Evolutionary conservation across 2,329 filamentous ascomycete species (phyloP).

Genomic region (Metarhizium robertsii): DNA sequence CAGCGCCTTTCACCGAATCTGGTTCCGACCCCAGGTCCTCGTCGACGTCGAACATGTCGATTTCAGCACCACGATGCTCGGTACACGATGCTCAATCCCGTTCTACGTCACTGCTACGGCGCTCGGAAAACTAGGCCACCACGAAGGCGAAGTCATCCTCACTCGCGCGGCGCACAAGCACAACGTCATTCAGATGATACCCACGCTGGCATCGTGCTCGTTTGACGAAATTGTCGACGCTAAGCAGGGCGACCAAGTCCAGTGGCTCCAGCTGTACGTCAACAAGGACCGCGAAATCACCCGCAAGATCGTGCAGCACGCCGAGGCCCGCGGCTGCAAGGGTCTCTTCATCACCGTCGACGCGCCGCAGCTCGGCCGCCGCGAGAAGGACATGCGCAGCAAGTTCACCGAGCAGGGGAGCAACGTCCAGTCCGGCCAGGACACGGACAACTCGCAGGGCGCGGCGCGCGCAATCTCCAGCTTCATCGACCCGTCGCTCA

Average conservation of each 20-base stretch:
- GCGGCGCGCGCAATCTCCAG: conserved; percentile 89
- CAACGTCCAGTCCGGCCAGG: conserved; percentile 67
- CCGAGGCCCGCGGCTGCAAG: conserved; percentile 84
- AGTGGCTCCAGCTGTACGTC: conserved; percentile 96
- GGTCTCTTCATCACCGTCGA: conserved; percentile 98
- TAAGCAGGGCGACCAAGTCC: conserved; percentile 64
- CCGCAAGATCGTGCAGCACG: conserved; percentile 80
- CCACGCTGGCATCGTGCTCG: conserved; percentile 89
- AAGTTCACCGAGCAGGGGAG: conserved; percentile 82
- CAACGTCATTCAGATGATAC: conserved; percentile 96
- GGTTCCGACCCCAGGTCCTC: conserved; percentile 87
- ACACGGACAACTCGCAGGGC: conserved; percentile 80
- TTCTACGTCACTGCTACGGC: conserved; percentile 97
- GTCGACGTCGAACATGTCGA: conserved; percentile 85
- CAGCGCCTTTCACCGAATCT: conserved; percentile 88
- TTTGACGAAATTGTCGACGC: conserved; percentile 97
- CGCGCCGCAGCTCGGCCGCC: conserved; percentile 84
- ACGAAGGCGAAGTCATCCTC: conserved; percentile 86
- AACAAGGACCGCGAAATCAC: conserved; percentile 94
- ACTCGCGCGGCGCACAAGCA: conserved; percentile 78
- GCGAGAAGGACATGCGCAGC: conserved; percentile 95
- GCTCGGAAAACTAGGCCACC: conserved; percentile 86
- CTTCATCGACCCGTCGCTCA: conserved; percentile 92
- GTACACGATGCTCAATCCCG: conserved; percentile 71
- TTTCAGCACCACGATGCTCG: conserved; percentile 87